These are phyloP conservation scores for Graphium sp. DNA, from an alignment of 2,329 filamentous ascomycete genomes.

Conservation along the genomic window DNA sequence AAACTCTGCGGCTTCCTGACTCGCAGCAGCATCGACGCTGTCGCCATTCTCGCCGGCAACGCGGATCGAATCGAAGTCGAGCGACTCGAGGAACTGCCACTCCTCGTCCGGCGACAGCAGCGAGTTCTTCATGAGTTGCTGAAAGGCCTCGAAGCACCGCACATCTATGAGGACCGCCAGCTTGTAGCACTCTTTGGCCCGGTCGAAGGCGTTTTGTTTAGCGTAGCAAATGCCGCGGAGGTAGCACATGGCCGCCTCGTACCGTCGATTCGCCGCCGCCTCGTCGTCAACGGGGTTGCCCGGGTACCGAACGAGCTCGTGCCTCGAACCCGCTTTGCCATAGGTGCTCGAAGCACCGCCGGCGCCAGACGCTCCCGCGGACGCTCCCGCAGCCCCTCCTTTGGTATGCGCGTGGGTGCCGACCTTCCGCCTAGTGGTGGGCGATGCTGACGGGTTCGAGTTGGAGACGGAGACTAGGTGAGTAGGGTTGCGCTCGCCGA, in stretches of 20 bases:
- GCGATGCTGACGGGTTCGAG: too few species aligned
- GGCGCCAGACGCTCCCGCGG: too few species aligned
- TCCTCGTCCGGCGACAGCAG: conserved; percentile 82
- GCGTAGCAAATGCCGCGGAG: conserved; percentile 85
- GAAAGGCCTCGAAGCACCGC: conserved; percentile 95
- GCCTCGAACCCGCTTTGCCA: too few species aligned
- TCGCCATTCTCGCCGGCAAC: conserved; percentile 19
- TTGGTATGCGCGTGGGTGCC: conserved; percentile 41
- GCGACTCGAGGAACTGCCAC: conserved; percentile 71
- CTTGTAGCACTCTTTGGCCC: conserved; percentile 96
- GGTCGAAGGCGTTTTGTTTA: conserved; percentile 92
- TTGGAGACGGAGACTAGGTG: conserved; percentile 56
- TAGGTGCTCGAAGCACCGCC: too few species aligned
- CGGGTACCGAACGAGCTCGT: too few species aligned
- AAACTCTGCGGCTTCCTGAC: conserved; percentile 83
- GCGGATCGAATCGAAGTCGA: conserved; percentile 76
- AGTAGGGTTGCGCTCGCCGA: conserved; percentile 87
- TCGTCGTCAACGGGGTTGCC: conserved; percentile 43
- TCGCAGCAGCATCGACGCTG: conserved; percentile 48
- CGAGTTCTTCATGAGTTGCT: conserved; percentile 93
- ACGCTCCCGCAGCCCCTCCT: conserved; percentile 14
- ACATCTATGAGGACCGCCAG: conserved; percentile 93
- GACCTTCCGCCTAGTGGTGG: conserved; percentile 48
- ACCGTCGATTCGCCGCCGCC: conserved; percentile 59
- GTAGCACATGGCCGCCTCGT: conserved; percentile 96